Evolutionary conservation across 129 eudicot species (phyloP), one percentile per base, ranked within the genome.

Genomic region (Glebionis coronaria): DNA sequence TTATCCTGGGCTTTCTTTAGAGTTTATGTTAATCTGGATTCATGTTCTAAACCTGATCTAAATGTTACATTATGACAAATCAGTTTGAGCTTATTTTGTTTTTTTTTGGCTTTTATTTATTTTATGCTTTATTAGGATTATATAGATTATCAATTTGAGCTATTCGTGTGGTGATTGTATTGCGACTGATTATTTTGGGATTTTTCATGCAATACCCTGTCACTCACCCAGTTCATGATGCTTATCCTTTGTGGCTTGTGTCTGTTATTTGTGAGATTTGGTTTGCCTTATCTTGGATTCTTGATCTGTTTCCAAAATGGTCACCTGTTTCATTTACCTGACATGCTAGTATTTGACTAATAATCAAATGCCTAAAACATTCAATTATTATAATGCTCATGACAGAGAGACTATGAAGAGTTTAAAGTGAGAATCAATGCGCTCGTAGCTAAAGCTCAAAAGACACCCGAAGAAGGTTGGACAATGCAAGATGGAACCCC

Each of bases 291-390:
- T 88, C 96, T 16, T 88, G 96, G 96, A 83, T 88, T 64, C 80
- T 88, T 12, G 96, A 88, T 85, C 96, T 85, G 59, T 88, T 88
- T 77, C 96, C 96, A 61, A 88, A 88, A 57, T 88, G 96, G 96
- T 50, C 76, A 19, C 96, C 96, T 8, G 79, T 88, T 71, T 72
- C 18, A 19, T 21, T 12, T n/a, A 21, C 12, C 51, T 20, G n/a
- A 15, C 28, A 61, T 10, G 10, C 10, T n/a, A 27, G 18, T 1
- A 8, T 44, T 53, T 57, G n/a, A n/a, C 16, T 14, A 3, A 35
- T 57, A 28, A 28, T 57, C 8, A 2, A 40, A 14, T 44, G 8
- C 70, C 55, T 25, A 23, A 59, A 13, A 29, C 14, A 59, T 19
- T 9, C 19, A 3, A 6, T 23, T 19, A 23, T 54, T 54, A 54